Evolutionary conservation across 129 eudicot species (phyloP).

Genomic region (Pulicaria dysenterica): DNA sequence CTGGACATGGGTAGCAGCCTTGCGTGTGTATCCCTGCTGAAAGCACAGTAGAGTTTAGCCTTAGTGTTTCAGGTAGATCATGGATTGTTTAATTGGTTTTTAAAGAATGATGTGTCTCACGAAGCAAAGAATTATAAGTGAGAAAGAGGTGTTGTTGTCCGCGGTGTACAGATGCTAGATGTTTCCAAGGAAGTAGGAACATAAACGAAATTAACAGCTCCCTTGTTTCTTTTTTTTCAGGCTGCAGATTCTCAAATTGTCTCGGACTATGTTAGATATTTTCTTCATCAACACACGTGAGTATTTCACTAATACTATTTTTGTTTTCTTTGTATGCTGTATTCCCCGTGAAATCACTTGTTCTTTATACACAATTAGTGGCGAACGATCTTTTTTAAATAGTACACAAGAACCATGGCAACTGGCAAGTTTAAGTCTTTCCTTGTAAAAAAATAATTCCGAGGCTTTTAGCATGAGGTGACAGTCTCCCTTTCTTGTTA

Average conservation of each 20-base stretch:
- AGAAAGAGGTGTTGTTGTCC: neutral
- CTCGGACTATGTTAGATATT: constrained; percentile 86
- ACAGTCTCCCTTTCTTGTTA: no score
- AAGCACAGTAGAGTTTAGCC: neutral
- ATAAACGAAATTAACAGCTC: constrained; percentile 7
- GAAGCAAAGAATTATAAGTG: neutral
- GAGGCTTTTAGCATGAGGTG: no score
- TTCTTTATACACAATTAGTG: neutral
- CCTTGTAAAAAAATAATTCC: neutral
- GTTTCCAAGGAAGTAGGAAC: neutral
- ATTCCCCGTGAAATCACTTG: neutral
- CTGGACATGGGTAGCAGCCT: neutral
- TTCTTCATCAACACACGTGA: constrained; percentile 97
- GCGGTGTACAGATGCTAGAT: constrained; percentile 2
- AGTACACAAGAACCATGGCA: neutral
- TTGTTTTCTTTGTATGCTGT: neutral
- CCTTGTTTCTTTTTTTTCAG: constrained; percentile 40
- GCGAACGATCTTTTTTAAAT: neutral
- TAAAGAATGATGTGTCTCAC: neutral
- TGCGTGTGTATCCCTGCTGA: neutral
- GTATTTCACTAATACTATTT: constrained; percentile 26
- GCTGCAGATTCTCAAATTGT: constrained; percentile 95
- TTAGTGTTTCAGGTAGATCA: neutral
- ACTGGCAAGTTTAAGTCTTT: neutral
- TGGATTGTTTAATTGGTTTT: neutral